Conservation (phyloP, 495 filamentous ascomycete genomes). For the Jackrogersella multiformis region DNA sequence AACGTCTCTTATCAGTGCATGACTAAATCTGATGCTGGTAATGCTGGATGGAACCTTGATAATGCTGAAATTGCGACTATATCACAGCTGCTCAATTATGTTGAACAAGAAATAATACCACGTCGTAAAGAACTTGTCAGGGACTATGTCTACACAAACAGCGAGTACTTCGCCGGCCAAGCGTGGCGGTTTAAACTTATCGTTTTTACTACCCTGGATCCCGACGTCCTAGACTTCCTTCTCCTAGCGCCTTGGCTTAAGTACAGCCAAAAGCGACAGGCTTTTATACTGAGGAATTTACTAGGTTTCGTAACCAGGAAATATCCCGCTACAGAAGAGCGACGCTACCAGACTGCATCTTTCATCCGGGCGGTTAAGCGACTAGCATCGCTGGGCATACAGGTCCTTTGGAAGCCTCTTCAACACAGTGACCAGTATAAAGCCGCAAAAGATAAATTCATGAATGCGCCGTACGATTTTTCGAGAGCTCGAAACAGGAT, state of each 20-base stretch:
- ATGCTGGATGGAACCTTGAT: slow-evolving; percentile 18
- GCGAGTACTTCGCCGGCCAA: slow-evolving; percentile 21
- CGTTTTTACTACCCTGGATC: background rate
- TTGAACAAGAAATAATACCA: slow-evolving; percentile 7
- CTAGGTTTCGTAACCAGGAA: background rate
- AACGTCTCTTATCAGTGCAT: background rate
- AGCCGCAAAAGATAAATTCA: slow-evolving; percentile 1
- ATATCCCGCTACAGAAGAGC: slow-evolving; percentile 19
- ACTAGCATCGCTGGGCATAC: slow-evolving; percentile 15
- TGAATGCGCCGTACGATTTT: background rate
- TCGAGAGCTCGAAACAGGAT: background rate
- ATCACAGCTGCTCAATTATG: background rate
- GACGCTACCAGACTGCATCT: slow-evolving; percentile 1
- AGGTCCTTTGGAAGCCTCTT: background rate
- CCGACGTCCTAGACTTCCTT: background rate
- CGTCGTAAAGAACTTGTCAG: background rate
- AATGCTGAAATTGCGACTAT: slow-evolving; percentile 12
- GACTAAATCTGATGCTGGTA: background rate
- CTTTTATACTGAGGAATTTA: background rate
- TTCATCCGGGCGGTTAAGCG: slow-evolving; percentile 3
- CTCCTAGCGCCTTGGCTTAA: slow-evolving; percentile 5
- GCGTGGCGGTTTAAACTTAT: slow-evolving; percentile 12
- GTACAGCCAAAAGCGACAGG: background rate
- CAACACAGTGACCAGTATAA: background rate
- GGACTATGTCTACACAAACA: slow-evolving; percentile 10